Conservation (phyloP, 345 rosid species). For the Rhodomyrtus tomentosa region DNA sequence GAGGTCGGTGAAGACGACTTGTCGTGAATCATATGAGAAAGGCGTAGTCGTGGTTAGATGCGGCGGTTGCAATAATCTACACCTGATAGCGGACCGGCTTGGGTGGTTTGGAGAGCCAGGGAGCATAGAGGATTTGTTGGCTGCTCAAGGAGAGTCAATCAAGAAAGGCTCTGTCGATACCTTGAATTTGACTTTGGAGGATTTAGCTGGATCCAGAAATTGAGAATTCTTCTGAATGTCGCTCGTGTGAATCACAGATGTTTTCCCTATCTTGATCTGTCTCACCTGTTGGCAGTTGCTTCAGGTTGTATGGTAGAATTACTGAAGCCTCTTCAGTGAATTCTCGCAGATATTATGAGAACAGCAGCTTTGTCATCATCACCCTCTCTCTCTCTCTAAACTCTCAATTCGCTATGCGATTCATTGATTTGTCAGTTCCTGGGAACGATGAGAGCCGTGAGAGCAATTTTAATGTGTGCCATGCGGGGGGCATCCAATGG, state of each 20-base stretch:
- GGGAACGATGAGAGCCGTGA: too few species aligned
- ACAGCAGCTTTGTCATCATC: neutral
- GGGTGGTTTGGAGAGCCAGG: slow-evolving; percentile 93
- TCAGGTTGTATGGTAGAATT: neutral
- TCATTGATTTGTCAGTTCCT: neutral
- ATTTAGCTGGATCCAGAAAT: slow-evolving; percentile 54
- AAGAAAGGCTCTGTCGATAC: slow-evolving; percentile 66
- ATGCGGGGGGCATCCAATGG: neutral
- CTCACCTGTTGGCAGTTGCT: neutral
- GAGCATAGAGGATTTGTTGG: slow-evolving; percentile 69
- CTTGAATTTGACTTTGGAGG: slow-evolving; percentile 65
- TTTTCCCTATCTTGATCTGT: neutral
- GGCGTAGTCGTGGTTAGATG: slow-evolving; percentile 86
- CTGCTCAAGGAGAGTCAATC: slow-evolving; percentile 77
- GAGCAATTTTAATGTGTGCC: too few species aligned
- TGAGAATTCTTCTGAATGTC: neutral
- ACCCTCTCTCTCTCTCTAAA: neutral
- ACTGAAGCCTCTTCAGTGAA: neutral
- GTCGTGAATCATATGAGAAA: slow-evolving; percentile 70
- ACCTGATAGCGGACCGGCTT: slow-evolving; percentile 71
- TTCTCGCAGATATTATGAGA: neutral
- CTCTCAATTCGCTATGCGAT: neutral
- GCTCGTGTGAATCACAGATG: neutral
- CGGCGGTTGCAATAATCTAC: slow-evolving; percentile 72
- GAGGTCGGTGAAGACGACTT: slow-evolving; percentile 60